These are phyloP conservation scores for Phytophthora tubulina DNA, from an alignment of 352 stramenopile species.

Conservation along the genomic window DNA sequence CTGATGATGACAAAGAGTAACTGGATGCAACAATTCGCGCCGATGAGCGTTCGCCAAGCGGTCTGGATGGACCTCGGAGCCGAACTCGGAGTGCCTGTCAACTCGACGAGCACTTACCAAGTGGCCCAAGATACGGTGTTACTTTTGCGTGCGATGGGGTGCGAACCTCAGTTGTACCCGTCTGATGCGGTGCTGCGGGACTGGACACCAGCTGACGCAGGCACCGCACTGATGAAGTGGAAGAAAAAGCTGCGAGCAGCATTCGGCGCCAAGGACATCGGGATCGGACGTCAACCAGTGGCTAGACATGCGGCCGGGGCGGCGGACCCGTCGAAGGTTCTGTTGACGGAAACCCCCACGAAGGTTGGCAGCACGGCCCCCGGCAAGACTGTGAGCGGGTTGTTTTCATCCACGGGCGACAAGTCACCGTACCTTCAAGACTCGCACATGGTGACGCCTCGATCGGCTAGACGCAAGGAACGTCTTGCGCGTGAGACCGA, in stretches of 20 bases:
- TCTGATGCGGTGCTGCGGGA: background rate
- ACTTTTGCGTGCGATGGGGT: slow-evolving; percentile 11
- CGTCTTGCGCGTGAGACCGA: too few relatives aligned
- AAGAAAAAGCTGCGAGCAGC: background rate
- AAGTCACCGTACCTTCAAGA: too few relatives aligned
- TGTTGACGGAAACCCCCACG: background rate
- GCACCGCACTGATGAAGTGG: background rate
- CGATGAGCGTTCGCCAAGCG: background rate
- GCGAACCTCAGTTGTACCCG: background rate
- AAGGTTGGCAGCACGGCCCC: too few relatives aligned
- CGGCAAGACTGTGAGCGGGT: too few relatives aligned
- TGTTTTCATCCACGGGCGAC: too few relatives aligned
- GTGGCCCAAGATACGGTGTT: slow-evolving; percentile 3
- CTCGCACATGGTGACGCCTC: too few relatives aligned
- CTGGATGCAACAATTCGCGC: background rate
- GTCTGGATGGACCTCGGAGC: slow-evolving; percentile 2
- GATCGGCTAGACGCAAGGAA: too few relatives aligned
- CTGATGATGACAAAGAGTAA: slow-evolving; percentile 1
- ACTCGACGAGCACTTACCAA: background rate
- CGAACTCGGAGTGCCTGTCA: background rate
- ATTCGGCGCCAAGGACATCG: background rate
- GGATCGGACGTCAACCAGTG: background rate
- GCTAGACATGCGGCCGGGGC: background rate
- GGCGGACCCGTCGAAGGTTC: background rate
- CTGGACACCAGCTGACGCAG: background rate